phyloP scores from a whole-genome alignment of 2,329 filamentous ascomycete genomes.

The Sporothrix inflata region DNA sequence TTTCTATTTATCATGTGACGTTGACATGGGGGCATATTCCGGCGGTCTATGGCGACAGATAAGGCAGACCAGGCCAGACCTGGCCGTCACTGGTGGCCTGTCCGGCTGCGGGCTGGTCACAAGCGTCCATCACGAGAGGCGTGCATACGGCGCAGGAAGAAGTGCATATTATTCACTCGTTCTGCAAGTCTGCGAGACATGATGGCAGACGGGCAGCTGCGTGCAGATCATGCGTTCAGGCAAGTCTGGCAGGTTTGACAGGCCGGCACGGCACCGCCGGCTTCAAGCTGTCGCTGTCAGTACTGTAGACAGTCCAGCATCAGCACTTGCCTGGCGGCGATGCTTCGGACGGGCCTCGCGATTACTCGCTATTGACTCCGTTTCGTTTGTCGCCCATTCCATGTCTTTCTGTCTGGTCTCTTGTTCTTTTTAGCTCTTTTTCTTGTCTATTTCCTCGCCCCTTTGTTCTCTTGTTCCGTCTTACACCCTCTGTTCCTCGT shows the following conservation, averaged over 20 bases:
- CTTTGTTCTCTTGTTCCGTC: not conserved
- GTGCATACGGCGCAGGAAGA: conserved; percentile 1
- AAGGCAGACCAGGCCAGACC: not conserved
- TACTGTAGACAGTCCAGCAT: not conserved
- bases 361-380: not conserved
- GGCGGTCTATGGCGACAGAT: not conserved
- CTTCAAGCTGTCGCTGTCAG: not conserved
- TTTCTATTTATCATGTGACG: not conserved
- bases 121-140: conserved; percentile 9
- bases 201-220: not conserved
- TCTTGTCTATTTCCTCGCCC: not conserved
- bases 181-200: not conserved
- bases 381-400: not conserved
- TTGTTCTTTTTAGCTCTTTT: not conserved
- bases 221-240: conserved; percentile 7
- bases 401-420: not conserved
- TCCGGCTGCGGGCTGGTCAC: conserved; percentile 5
- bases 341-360: conserved; percentile 3
- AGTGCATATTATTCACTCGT: not conserved
- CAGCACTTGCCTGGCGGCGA: not conserved
- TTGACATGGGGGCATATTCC: not conserved
- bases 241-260: not conserved
- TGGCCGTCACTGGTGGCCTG: conserved; percentile 2
- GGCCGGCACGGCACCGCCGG: not conserved
- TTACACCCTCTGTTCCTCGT: not conserved